Evolutionary conservation across 495 filamentous ascomycete species (phyloP).

Genomic region (Aspergillus heteromorphus): DNA sequence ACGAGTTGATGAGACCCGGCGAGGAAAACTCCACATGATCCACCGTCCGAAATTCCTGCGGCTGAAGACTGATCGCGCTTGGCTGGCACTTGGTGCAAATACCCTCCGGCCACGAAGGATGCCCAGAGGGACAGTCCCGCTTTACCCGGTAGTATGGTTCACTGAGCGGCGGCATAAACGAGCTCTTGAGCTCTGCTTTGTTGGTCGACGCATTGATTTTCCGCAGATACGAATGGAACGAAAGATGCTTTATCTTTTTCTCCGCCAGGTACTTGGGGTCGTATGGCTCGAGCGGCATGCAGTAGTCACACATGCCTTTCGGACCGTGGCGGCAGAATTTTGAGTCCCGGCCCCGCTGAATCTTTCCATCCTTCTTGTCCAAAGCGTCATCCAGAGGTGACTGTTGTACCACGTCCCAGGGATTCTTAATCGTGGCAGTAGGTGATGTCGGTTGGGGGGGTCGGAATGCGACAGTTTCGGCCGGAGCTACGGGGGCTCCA

Average conservation of each 20-base stretch:
- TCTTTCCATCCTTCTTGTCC: slow-evolving; percentile 91
- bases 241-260: slow-evolving; percentile 97
- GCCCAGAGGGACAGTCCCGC: slow-evolving; percentile 84
- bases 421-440: slow-evolving; percentile 66
- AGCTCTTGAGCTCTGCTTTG: slow-evolving; percentile 82
- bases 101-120: slow-evolving; percentile 91
- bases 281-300: slow-evolving; percentile 96
- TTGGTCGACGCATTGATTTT: slow-evolving; percentile 96
- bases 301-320: slow-evolving; percentile 99
- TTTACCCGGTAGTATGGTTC: slow-evolving; percentile 92
- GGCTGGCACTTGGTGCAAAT: slow-evolving; percentile 99
- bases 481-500: slow-evolving; percentile 66
- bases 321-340: slow-evolving; percentile 94
- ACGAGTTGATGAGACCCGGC: slow-evolving; percentile 71
- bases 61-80: slow-evolving; percentile 91
- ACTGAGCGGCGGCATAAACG: slow-evolving; percentile 91
- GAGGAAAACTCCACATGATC: slow-evolving; percentile 96
- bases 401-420: slow-evolving; percentile 89
- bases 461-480: slow-evolving; percentile 60
- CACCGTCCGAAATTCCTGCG: slow-evolving; percentile 94
- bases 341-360: slow-evolving; percentile 63
- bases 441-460: slow-evolving; percentile 52
- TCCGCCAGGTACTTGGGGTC: slow-evolving; percentile 79
- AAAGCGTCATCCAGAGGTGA: slow-evolving; percentile 78
- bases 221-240: slow-evolving; percentile 88